Percentiles rank a stretch among this genome's conserved stretches.
phyloP scores from a whole-genome alignment of 2,329 filamentous ascomycete genomes.

The Nemania sp. region DNA sequence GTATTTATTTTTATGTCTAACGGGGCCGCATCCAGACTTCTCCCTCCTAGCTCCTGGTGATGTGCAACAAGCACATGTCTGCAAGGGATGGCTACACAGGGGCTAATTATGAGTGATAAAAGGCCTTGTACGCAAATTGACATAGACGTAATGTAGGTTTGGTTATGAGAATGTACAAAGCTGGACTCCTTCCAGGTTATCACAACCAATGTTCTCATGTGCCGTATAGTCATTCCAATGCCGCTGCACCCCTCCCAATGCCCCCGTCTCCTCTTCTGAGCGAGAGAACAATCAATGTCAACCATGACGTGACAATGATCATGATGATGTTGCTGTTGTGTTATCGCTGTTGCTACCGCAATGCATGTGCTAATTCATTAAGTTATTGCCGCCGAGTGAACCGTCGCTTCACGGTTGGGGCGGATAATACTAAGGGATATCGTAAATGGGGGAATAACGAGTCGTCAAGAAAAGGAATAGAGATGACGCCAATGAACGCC shows the following conservation, averaged over 20 bases:
- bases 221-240: conserved; percentile 26
- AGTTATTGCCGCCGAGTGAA: conserved; percentile 20
- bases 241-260: conserved; percentile 17
- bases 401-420: conserved; percentile 24
- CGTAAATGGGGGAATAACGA: conserved; percentile 32
- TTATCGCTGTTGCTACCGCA: conserved; percentile 27
- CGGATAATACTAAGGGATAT: conserved; percentile 37
- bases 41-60: too few species aligned
- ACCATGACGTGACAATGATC: conserved; percentile 23
- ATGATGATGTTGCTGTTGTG: conserved; percentile 27
- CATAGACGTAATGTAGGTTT: conserved; percentile 22
- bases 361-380: conserved; percentile 38
- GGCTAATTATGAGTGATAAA: neutral
- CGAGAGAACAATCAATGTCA: conserved; percentile 28
- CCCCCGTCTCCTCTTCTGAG: conserved; percentile 9
- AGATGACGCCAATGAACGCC: conserved; percentile 36
- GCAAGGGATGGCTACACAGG: neutral
- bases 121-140: conserved; percentile 18
- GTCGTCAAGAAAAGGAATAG: conserved; percentile 31
- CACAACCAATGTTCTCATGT: conserved; percentile 34
- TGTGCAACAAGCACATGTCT: neutral
- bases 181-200: conserved; percentile 23
- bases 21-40: too few species aligned
- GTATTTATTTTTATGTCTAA: too few species aligned
- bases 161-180: conserved; percentile 33